Conservation (phyloP, 148 eudicot genomes). For the Camellia lanceoleosa region DNA sequence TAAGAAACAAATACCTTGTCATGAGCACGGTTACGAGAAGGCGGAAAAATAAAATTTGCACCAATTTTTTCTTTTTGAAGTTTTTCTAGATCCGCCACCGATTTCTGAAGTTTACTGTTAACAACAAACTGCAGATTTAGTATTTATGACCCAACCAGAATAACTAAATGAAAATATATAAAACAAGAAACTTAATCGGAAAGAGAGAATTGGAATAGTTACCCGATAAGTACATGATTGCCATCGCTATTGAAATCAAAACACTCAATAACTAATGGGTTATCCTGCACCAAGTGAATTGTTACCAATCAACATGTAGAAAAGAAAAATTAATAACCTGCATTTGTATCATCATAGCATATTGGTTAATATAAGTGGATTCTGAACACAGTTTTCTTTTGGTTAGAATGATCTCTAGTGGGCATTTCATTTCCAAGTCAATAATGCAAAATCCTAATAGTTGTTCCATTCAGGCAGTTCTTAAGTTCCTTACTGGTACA, state of each 20-base stretch:
- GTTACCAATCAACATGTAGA: background rate
- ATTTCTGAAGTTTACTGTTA: conserved; percentile 74
- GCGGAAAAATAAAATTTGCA: conserved; percentile 53
- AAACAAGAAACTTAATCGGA: background rate
- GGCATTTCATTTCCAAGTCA: background rate
- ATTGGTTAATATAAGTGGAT: background rate
- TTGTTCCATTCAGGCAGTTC: background rate
- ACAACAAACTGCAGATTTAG: conserved; percentile 13
- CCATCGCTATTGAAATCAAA: conserved; percentile 81
- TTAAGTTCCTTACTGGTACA: background rate
- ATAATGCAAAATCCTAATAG: background rate
- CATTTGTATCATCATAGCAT: background rate
- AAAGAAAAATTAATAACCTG: background rate
- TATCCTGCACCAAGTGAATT: conserved; percentile 49
- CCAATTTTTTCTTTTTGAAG: conserved; percentile 52
- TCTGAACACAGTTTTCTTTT: background rate
- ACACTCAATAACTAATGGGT: conserved; percentile 81
- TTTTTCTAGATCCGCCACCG: conserved; percentile 62
- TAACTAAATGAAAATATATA: conserved; percentile 2
- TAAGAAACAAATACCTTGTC: conserved; percentile 53
- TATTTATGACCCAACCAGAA: background rate
- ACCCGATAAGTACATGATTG: conserved; percentile 79
- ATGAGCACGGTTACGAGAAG: conserved; percentile 45
- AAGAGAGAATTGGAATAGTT: conserved; percentile 10
- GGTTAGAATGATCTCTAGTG: background rate